Percentiles rank a stretch among this genome's conserved stretches.
These are phyloP conservation scores for Naganishia vaughanmartiniae DNA, from an alignment of 768 basidiomycete genomes.

Conservation along the genomic window DNA sequence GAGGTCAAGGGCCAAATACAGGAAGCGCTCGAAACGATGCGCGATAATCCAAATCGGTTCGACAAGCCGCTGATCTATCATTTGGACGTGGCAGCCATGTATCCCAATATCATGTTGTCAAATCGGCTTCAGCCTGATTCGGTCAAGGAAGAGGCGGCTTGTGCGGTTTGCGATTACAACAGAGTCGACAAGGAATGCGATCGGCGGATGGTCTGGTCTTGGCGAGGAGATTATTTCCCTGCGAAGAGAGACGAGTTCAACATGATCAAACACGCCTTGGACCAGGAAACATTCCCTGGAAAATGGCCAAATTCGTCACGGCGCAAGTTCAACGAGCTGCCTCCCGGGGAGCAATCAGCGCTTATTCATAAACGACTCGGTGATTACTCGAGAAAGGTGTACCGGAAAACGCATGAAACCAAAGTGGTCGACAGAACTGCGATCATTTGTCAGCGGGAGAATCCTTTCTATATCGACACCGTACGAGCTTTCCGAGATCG, in stretches of 20 bases:
- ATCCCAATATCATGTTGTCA: conserved; percentile 99
- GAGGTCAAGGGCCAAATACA: conserved; percentile 80
- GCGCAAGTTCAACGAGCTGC: conserved; percentile 78
- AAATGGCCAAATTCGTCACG: conserved; percentile 69
- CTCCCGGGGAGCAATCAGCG: conserved; percentile 80
- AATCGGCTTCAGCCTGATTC: conserved; percentile 98
- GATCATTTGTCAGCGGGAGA: conserved; percentile 95
- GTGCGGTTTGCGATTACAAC: conserved; percentile 98
- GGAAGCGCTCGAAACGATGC: conserved; percentile 76
- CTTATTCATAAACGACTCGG: conserved; percentile 93
- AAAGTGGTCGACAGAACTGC: conserved; percentile 88
- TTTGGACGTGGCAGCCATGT: conserved; percentile 98
- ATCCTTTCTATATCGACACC: conserved; percentile 98
- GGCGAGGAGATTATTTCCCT: conserved; percentile 98
- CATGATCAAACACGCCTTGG: conserved; percentile 96
- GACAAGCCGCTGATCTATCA: conserved; percentile 98
- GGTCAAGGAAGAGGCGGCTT: conserved; percentile 90
- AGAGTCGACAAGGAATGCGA: conserved; percentile 94
- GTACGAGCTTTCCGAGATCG: conserved; percentile 95
- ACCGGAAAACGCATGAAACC: conserved; percentile 97
- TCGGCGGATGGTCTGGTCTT: conserved; percentile 90
- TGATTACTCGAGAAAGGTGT: conserved; percentile 97
- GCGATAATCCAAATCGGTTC: conserved; percentile 80
- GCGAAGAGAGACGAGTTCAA: conserved; percentile 96
- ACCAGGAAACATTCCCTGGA: conserved; percentile 87